A percentile compares a stretch with the other conserved stretches of the same genome.
phyloP scores from a whole-genome alignment of 805 yeast genomes.

The Geotrichum ghanense region DNA sequence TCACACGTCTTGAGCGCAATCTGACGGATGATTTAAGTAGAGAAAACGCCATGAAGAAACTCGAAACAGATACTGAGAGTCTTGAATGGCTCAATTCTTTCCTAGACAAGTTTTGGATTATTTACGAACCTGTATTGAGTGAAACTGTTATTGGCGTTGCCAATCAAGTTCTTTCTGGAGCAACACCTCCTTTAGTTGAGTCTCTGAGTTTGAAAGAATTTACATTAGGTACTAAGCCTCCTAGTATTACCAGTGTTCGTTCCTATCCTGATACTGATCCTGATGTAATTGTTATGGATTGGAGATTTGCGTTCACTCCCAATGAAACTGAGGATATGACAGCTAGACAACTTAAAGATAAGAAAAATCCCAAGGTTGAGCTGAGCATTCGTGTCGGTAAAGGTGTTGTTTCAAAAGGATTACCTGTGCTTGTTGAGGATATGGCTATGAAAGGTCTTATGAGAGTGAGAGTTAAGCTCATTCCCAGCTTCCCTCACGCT shows the following conservation, averaged over 20 bases:
- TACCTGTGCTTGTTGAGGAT: slow-evolving; percentile 74
- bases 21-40: slow-evolving; percentile 77
- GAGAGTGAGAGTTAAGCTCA: slow-evolving; percentile 80
- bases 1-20: slow-evolving; percentile 63
- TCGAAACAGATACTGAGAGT: slow-evolving; percentile 84
- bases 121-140: slow-evolving; percentile 78
- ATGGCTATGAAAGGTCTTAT: slow-evolving; percentile 64
- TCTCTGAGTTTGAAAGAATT: slow-evolving; percentile 77
- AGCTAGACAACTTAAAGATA: slow-evolving; percentile 71
- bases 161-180: slow-evolving; percentile 69
- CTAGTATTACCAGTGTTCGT: slow-evolving; percentile 81
- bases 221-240: slow-evolving; percentile 93
- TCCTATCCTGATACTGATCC: slow-evolving; percentile 82
- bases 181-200: slow-evolving; percentile 78
- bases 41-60: slow-evolving; percentile 66
- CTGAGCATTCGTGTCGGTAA: slow-evolving; percentile 68
- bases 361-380: slow-evolving; percentile 70
- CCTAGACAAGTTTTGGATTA: slow-evolving; percentile 85
- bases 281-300: slow-evolving; percentile 95
- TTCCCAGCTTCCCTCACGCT: slow-evolving; percentile 83
- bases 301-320: slow-evolving; percentile 91
- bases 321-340: slow-evolving; percentile 76
- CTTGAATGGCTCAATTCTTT: slow-evolving; percentile 93
- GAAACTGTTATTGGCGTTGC: slow-evolving; percentile 78
- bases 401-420: slow-evolving; percentile 48